A percentile compares a stretch with the other conserved stretches of the same genome.
Evolutionary conservation across 768 basidiomycete genomes (phyloP).

Genomic region (Brasilioporus rufonigricans): DNA sequence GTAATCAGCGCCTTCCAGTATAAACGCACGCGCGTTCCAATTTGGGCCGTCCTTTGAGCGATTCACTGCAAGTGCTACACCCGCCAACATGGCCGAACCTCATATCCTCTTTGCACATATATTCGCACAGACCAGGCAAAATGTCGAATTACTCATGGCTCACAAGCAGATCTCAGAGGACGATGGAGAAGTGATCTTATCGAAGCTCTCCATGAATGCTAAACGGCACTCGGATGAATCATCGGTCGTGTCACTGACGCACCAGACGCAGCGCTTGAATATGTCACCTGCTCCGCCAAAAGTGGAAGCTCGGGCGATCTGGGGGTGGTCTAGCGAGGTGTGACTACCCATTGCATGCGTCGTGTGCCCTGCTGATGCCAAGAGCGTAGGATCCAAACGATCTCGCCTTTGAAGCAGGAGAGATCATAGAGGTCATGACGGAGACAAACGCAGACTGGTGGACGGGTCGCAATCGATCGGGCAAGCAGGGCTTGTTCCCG

Average conservation of each 20-base stretch:
- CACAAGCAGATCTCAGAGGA: conserved; percentile 41
- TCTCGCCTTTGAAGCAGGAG: conserved; percentile 70
- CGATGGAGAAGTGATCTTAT: conserved; percentile 40
- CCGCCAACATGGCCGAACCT: conserved; percentile 23
- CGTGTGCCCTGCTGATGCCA: conserved; percentile 5
- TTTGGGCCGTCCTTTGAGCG: neutral
- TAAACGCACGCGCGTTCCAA: conserved; percentile 11
- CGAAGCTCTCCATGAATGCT: conserved; percentile 33
- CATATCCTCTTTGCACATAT: conserved; percentile 35
- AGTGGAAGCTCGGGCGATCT: conserved; percentile 29
- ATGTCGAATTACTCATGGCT: conserved; percentile 44
- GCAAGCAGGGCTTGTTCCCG: conserved; percentile 74
- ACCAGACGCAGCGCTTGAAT: conserved; percentile 19
- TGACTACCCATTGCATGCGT: neutral
- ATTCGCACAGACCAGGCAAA: conserved; percentile 44
- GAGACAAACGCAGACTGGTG: conserved; percentile 93
- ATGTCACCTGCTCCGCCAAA: conserved; percentile 26
- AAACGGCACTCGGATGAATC: conserved; percentile 18
- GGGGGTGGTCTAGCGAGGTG: conserved; percentile 33
- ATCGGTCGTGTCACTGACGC: conserved; percentile 21
- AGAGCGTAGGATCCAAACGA: conserved; percentile 66
- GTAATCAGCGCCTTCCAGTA: conserved; percentile 18
- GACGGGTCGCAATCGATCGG: conserved; percentile 63
- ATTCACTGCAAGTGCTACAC: neutral
- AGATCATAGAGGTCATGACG: conserved; percentile 74